These are phyloP conservation scores for Parastagonospora avenae DNA, from an alignment of 2,329 filamentous ascomycete genomes.

Conservation along the genomic window DNA sequence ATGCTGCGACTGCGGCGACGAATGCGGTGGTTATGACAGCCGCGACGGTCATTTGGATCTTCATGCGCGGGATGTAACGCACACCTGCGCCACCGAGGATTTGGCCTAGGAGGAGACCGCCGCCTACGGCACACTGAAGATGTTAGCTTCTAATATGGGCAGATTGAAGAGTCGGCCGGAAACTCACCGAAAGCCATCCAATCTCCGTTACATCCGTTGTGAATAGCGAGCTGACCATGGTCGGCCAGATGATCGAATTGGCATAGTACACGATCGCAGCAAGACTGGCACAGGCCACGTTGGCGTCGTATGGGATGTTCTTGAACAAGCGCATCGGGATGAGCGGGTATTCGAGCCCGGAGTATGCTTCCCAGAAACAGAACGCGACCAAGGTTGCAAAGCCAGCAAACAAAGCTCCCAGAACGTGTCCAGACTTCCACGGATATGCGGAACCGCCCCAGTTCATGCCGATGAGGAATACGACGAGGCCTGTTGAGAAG, in stretches of 20 bases:
- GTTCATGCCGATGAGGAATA: conserved; percentile 55
- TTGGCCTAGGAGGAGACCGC: conserved; percentile 40
- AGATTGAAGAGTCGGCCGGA: no score
- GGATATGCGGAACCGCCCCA: conserved; percentile 47
- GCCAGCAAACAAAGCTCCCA: conserved; percentile 42
- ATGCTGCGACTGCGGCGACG: conserved; percentile 30
- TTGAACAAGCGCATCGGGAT: conserved; percentile 46
- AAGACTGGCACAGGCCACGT: conserved; percentile 38
- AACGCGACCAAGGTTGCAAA: conserved; percentile 40
- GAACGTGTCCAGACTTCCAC: conserved; percentile 43
- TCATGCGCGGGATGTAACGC: conserved; percentile 35
- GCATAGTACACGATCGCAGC: conserved; percentile 44
- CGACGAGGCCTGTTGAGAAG: conserved; percentile 52
- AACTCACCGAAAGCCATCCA: conserved; percentile 38
- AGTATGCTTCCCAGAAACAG: conserved; percentile 36
- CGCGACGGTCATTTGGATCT: conserved; percentile 40
- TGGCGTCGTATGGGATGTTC: conserved; percentile 40
- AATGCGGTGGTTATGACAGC: conserved; percentile 29
- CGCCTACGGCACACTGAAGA: conserved; percentile 32
- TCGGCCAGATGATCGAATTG: conserved; percentile 40
- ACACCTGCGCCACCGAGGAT: conserved; percentile 37
- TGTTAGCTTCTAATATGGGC: conserved; percentile 8
- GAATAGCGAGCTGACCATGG: conserved; percentile 34
- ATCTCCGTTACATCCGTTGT: conserved; percentile 33
- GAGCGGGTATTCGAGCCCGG: conserved; percentile 41